Conservation (phyloP, 306 rosid genomes). For the Heteromeles arbutifolia region DNA sequence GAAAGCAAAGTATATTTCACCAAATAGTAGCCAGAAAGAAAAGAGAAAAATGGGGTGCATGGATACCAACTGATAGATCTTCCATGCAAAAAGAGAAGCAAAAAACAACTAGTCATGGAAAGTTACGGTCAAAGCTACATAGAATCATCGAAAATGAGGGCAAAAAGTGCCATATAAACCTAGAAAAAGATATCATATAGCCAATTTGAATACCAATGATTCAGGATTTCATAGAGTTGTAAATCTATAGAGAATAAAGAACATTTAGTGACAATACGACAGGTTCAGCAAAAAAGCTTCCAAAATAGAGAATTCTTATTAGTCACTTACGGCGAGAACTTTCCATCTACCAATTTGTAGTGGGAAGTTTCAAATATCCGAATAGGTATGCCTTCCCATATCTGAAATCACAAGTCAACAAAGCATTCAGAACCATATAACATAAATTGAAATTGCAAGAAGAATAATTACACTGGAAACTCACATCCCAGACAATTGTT, state of each 20-base stretch:
- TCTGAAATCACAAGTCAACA: constrained; percentile 41
- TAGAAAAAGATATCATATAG: not conserved
- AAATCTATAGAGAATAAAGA: not conserved
- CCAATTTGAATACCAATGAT: not conserved
- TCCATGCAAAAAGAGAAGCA: not conserved
- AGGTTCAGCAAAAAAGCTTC: not conserved
- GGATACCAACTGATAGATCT: not conserved
- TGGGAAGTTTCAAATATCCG: constrained; percentile 65
- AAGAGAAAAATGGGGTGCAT: not conserved
- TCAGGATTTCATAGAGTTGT: not conserved
- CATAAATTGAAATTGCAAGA: not conserved
- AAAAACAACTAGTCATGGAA: not conserved
- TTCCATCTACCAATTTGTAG: constrained; percentile 93
- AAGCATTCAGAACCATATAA: constrained; percentile 16
- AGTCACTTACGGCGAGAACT: constrained; percentile 92
- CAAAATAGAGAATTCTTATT: not conserved
- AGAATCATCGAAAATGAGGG: not conserved
- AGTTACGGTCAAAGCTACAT: not conserved
- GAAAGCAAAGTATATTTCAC: not conserved
- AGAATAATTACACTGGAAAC: constrained; percentile 35
- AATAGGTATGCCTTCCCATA: constrained; percentile 97
- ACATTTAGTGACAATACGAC: not conserved
- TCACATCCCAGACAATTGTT: constrained; percentile 99
- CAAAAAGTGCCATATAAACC: not conserved
- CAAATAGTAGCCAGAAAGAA: not conserved